Percentiles rank a stretch among this genome's conserved stretches.
Conservation (phyloP, 495 filamentous ascomycete genomes). For the Aspergillus kassunensis region DNA sequence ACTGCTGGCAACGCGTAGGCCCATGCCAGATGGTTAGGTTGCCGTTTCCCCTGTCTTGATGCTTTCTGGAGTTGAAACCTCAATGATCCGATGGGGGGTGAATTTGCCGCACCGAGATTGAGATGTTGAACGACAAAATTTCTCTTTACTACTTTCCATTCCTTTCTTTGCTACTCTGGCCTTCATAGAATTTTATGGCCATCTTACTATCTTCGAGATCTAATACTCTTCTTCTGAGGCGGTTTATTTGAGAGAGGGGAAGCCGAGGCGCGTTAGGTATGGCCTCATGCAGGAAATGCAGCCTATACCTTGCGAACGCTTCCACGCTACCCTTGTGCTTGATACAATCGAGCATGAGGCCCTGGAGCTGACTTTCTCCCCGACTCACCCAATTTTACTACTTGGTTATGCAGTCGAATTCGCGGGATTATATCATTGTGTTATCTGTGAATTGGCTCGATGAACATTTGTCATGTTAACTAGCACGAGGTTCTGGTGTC, state of each 20-base stretch:
- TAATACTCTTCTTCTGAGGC: conserved; percentile 15
- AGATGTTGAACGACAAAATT: conserved; percentile 14
- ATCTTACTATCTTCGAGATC: conserved; percentile 8
- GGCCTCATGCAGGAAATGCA: conserved; percentile 39
- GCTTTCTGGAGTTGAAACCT: not conserved
- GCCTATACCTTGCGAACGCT: conserved; percentile 20
- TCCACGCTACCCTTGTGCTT: conserved; percentile 9
- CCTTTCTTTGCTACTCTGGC: conserved; percentile 9
- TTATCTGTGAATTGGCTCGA: conserved; percentile 26
- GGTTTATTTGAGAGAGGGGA: conserved; percentile 4
- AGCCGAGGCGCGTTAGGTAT: conserved; percentile 15
- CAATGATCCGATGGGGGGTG: not conserved
- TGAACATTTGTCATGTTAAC: conserved; percentile 22
- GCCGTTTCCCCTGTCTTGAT: not conserved
- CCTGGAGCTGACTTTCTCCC: conserved; percentile 21
- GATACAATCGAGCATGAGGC: conserved; percentile 26
- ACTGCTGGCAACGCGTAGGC: conserved; percentile 35
- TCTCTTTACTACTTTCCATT: not conserved
- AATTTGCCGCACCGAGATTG: not conserved
- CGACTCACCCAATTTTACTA: conserved; percentile 17
- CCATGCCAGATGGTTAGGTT: not conserved
- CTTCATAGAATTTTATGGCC: conserved; percentile 9
- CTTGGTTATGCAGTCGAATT: conserved; percentile 16
- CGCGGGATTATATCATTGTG: conserved; percentile 22
- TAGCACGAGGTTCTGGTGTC: conserved; percentile 30